phyloP scores from a whole-genome alignment of 2,329 filamentous ascomycete genomes.

The Claviceps lovelessii region DNA sequence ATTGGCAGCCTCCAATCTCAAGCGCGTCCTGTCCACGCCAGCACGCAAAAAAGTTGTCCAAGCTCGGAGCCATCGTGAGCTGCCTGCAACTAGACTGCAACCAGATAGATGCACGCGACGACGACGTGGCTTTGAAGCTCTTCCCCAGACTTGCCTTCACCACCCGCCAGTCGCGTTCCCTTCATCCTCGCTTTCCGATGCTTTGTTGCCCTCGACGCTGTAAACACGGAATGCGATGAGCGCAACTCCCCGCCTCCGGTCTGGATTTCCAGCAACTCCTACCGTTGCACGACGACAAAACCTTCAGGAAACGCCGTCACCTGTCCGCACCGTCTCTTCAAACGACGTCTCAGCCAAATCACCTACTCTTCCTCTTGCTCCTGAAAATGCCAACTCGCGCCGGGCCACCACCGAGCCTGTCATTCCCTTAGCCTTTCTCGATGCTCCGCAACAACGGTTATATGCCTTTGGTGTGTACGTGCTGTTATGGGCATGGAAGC shows the following conservation, averaged over 20 bases:
- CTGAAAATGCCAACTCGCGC: conserved; percentile 22
- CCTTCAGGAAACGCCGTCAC: conserved; percentile 18
- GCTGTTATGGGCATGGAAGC: conserved; percentile 62
- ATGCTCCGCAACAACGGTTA: conserved; percentile 80
- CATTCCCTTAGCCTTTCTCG: conserved; percentile 68
- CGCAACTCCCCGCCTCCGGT: conserved; percentile 67
- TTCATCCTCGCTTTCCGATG: conserved; percentile 4
- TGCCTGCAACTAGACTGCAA: neutral
- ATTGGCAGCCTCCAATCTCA: neutral
- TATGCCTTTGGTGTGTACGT: conserved; percentile 74
- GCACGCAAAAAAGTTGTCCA: conserved; percentile 1
- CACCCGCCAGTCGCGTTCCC: neutral
- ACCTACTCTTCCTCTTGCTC: conserved; percentile 31
- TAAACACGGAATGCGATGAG: conserved; percentile 56
- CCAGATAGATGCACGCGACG: neutral
- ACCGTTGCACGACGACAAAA: conserved; percentile 25
- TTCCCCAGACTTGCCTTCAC: neutral
- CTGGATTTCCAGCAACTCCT: conserved; percentile 68
- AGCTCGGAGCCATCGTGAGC: neutral
- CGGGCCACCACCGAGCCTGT: conserved; percentile 39
- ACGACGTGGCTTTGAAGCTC: neutral
- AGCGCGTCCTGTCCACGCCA: neutral
- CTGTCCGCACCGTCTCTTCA: conserved; percentile 17
- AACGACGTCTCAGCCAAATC: conserved; percentile 17
- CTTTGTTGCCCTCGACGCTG: conserved; percentile 2